Base-by-base conservation (phyloP, 345 rosid genomes). In the Ailanthus altissimus region DNA sequence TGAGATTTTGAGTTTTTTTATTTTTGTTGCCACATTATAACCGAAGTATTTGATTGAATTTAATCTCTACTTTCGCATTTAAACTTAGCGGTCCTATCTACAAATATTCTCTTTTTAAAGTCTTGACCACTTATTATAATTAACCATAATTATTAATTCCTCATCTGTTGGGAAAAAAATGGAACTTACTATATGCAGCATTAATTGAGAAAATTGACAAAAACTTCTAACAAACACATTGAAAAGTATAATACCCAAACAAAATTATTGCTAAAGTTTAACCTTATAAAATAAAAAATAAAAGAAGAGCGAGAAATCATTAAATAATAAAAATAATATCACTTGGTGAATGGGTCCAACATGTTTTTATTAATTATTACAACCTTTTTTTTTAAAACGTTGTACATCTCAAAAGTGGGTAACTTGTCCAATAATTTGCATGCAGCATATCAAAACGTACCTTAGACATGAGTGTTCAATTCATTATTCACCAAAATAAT, bases 361-460 rank as follows among this genome's bases (percentile, higher is more conserved):
- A 43, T 65, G 60, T 51, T 74, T n/a, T 67, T 58, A 50, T 53
- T 50, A 59, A 68, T 74, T 36, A 79, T 74, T 61, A 42, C 75
- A 60, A 51, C 70, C 78, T 74, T 79, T 79, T n/a, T n/a, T 59
- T 79, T 32, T 59, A 73, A 21, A 26, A 53, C 47, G 2, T 51
- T 53, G 18, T 47, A 42, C 2, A 60, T 61, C 23, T 32, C 54
- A 63, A 38, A 74, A 69, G 79, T 32, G 47, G 73, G 46, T 5
- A 14, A 72, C 57, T 40, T 5, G 2, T 49, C 38, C 5, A 40
- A 26, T 65, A 0, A 66, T 16, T 65, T 32, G 58, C 77, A 21
- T 32, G 71, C 50, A 32, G 47, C 20, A 47, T 47, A 16, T 7
- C 60, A 3, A 16, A n/a, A 5, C 62, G 5, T n/a, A 15, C 3